phyloP scores from a whole-genome alignment of 306 rosid species.

The Rosa persica region DNA sequence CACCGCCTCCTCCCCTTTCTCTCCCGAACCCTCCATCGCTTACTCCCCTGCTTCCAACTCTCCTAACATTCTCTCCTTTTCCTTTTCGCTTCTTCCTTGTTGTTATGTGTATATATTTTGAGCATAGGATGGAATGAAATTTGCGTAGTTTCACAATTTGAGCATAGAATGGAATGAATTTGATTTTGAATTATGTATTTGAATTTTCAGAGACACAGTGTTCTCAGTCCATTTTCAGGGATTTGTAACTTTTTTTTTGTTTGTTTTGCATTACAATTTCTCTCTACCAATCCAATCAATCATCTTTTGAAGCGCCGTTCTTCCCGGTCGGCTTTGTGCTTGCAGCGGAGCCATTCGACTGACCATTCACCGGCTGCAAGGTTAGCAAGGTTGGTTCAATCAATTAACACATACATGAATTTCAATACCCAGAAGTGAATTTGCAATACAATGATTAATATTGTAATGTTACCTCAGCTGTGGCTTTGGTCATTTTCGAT shows the following conservation, averaged over 20 bases:
- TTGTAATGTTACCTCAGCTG: slow-evolving; percentile 30
- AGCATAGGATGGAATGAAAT: neutral
- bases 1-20: too few species aligned
- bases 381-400: neutral
- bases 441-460: neutral
- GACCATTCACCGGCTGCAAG: neutral
- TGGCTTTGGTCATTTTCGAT: slow-evolving; percentile 17
- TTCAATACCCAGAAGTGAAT: neutral
- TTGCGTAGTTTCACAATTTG: too few species aligned
- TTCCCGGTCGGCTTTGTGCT: neutral
- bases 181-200: neutral
- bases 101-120: neutral
- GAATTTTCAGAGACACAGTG: neutral
- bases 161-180: neutral
- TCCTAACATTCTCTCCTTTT: neutral
- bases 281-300: too few species aligned
- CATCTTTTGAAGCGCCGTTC: too few species aligned
- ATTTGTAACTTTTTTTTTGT: neutral
- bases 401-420: neutral
- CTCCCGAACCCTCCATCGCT: slow-evolving; percentile 19
- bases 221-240: neutral
- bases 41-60: slow-evolving; percentile 22
- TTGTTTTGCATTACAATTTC: neutral
- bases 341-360: neutral
- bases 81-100: too few species aligned